phyloP scores from a whole-genome alignment of 352 stramenopile genomes.

The Phytopythium oedochilum region DNA sequence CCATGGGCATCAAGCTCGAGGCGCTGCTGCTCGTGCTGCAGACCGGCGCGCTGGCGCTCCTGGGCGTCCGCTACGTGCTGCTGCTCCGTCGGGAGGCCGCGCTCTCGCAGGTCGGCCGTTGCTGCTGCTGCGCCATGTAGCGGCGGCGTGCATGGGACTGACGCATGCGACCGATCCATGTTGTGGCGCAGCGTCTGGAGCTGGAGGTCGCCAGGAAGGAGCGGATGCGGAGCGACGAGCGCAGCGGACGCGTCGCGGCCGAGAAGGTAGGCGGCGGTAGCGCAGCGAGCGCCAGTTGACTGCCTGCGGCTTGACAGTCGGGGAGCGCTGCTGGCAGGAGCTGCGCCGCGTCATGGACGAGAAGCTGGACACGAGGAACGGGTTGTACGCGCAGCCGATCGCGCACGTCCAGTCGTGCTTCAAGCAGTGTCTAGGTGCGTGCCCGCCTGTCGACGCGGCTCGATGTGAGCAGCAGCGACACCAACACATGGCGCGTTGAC shows the following conservation, averaged over 20 bases:
- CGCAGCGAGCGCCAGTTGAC: constrained; percentile 2
- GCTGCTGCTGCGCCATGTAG: not conserved
- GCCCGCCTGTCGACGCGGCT: too few species aligned
- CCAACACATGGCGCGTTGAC: too few species aligned
- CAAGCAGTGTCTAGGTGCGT: constrained; percentile 45
- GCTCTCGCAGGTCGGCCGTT: constrained; percentile 11
- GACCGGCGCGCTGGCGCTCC: constrained; percentile 20
- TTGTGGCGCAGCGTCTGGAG: constrained; percentile 23
- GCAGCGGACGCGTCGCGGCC: constrained; percentile 51
- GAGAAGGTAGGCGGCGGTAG: constrained; percentile 36
- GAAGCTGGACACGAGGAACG: constrained; percentile 72
- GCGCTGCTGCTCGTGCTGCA: constrained; percentile 25
- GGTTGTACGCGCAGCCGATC: constrained; percentile 77
- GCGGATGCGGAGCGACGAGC: constrained; percentile 49
- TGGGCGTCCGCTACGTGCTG: constrained; percentile 16
- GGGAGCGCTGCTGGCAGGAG: constrained; percentile 35
- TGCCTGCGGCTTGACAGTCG: too few species aligned
- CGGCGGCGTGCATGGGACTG: not conserved
- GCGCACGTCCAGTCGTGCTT: constrained; percentile 78
- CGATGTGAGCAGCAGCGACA: too few species aligned
- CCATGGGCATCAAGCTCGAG: constrained; percentile 14
- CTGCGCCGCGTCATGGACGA: constrained; percentile 65
- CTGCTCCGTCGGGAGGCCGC: not conserved
- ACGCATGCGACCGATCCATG: not conserved
- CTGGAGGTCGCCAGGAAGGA: constrained; percentile 42